Conservation (phyloP, 371 early-diverging fungal species). For the Mucor saturninus region DNA sequence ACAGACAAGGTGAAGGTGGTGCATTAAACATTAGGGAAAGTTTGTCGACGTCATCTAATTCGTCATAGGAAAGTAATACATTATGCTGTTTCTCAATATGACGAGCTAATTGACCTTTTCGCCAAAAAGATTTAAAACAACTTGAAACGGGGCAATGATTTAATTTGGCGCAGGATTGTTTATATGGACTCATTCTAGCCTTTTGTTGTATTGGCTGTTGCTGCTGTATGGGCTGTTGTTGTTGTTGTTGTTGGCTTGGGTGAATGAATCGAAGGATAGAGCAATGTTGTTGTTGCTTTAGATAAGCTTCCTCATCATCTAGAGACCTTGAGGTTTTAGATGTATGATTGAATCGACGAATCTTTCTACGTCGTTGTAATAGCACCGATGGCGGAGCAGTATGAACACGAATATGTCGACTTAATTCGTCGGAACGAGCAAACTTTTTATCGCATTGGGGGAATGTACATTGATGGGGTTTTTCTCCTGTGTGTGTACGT, state of each 20-base stretch:
- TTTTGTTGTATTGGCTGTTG: neutral
- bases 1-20: constrained; percentile 6
- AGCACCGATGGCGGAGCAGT: constrained; percentile 39
- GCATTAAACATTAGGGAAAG: neutral
- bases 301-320: constrained; percentile 52
- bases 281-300: constrained; percentile 52
- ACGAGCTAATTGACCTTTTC: constrained; percentile 50
- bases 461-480: constrained; percentile 78
- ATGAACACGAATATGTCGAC: constrained; percentile 75
- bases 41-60: constrained; percentile 14
- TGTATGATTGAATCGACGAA: constrained; percentile 13
- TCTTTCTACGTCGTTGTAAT: constrained; percentile 22
- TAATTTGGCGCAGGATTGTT: constrained; percentile 37
- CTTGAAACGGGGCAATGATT: constrained; percentile 44
- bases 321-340: constrained; percentile 14
- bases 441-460: constrained; percentile 81
- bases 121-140: constrained; percentile 54
- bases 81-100: constrained; percentile 43
- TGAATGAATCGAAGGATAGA: constrained; percentile 48
- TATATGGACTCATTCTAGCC: constrained; percentile 31
- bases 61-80: constrained; percentile 9
- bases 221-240: constrained; percentile 15
- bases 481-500: constrained; percentile 89
- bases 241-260: constrained; percentile 10
- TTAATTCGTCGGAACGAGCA: constrained; percentile 87